phyloP scores from a whole-genome alignment of 345 rosid genomes.

The Turnera subulata region DNA sequence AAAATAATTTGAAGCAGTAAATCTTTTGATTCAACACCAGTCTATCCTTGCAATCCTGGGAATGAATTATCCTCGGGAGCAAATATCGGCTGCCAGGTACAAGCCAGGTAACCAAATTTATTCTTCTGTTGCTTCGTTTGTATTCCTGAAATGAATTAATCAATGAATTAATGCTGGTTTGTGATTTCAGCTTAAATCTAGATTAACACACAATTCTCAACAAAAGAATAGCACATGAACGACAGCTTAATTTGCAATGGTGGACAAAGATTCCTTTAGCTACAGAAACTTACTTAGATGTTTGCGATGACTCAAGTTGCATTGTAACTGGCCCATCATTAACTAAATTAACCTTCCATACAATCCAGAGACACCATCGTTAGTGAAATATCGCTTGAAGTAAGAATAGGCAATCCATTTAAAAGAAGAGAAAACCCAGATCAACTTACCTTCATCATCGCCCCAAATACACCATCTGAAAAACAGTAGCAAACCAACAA shows the following conservation, averaged over 20 bases:
- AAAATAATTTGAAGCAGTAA: too few species aligned
- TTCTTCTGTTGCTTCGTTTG: slow-evolving; percentile 19
- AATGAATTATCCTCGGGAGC: too few species aligned
- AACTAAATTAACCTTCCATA: slow-evolving; percentile 61
- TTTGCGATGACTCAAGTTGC: slow-evolving; percentile 71
- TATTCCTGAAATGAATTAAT: slow-evolving; percentile 23
- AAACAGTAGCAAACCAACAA: neutral
- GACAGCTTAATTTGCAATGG: too few species aligned
- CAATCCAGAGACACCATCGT: neutral
- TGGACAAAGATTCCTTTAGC: too few species aligned
- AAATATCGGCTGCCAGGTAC: too few species aligned
- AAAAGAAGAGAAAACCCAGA: neutral
- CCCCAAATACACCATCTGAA: slow-evolving; percentile 77
- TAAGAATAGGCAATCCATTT: neutral
- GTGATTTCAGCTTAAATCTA: too few species aligned
- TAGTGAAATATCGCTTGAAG: neutral
- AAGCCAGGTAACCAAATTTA: slow-evolving; percentile 10
- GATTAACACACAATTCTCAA: too few species aligned
- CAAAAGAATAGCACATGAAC: too few species aligned
- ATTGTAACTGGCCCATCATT: slow-evolving; percentile 94
- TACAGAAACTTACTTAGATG: slow-evolving; percentile 76
- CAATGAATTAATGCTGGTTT: too few species aligned
- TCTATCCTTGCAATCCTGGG: too few species aligned
- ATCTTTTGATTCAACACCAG: too few species aligned
- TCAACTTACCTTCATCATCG: slow-evolving; percentile 75